Conservation (phyloP, 257 asterid genomes). For the Solanum tacnaense region DNA sequence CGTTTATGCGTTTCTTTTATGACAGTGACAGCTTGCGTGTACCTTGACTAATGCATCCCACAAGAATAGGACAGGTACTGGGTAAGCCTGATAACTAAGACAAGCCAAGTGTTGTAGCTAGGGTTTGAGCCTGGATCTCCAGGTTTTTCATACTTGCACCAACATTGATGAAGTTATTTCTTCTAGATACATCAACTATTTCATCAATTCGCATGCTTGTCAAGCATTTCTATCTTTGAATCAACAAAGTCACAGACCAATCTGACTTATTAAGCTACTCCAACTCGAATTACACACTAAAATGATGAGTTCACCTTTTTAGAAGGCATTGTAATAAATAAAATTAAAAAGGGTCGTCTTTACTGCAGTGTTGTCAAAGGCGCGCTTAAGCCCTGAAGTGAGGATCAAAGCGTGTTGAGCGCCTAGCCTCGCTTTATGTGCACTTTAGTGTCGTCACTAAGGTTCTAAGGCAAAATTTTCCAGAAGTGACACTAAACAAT, state of each 20-base stretch:
- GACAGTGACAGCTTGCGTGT: not conserved
- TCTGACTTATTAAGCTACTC: not conserved
- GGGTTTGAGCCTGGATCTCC: not conserved
- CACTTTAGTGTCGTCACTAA: not conserved
- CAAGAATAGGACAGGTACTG: not conserved
- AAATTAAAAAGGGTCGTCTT: not conserved
- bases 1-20: not conserved
- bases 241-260: not conserved
- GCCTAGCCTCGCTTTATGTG: not conserved
- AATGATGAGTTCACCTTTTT: not conserved
- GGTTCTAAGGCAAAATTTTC: not conserved
- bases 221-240: not conserved
- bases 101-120: not conserved
- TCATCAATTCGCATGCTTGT: not conserved
- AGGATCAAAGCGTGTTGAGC: not conserved
- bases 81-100: not conserved
- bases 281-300: not conserved
- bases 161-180: not conserved
- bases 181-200: not conserved
- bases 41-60: not conserved
- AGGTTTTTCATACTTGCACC: not conserved
- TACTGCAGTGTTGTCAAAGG: not conserved
- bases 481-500: not conserved
- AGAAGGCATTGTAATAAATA: not conserved
- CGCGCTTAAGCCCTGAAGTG: not conserved